A percentile compares a stretch with the other conserved stretches of the same genome.
Conservation (phyloP, 2,329 filamentous ascomycete species). For the Venturia carpophila region DNA sequence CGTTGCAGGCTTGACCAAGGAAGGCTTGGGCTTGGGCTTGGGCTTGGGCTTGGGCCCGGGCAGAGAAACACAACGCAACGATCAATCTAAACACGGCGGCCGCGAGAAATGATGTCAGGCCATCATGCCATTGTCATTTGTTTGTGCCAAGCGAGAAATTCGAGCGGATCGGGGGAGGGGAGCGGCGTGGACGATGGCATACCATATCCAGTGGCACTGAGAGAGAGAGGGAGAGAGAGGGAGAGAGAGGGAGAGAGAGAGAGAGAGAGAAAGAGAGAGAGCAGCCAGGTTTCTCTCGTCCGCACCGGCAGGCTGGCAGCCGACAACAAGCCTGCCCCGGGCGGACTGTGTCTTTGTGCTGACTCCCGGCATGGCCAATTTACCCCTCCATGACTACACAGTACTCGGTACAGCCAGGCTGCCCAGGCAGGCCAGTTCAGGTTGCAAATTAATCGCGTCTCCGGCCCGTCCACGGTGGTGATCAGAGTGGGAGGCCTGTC, state of each 20-base stretch:
- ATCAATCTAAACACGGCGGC: background rate
- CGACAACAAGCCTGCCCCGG: too few species aligned
- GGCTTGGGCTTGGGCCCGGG: too few species aligned
- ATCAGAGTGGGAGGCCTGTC: background rate
- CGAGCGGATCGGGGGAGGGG: background rate
- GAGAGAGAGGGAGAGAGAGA: too few species aligned
- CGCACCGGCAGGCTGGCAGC: too few species aligned
- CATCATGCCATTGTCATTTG: background rate
- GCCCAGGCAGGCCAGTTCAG: background rate
- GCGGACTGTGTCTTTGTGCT: background rate
- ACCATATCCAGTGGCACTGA: too few species aligned
- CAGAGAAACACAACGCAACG: background rate
- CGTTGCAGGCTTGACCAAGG: background rate
- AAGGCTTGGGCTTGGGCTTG: background rate
- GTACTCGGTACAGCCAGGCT: background rate
- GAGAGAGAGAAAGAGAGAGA: too few species aligned
- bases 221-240: too few species aligned
- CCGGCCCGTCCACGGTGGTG: conserved; percentile 7
- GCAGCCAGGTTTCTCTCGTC: too few species aligned
- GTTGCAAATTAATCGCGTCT: background rate
- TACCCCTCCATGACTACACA: background rate
- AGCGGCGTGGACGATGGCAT: too few species aligned
- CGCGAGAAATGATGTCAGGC: background rate
- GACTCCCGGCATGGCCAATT: background rate
- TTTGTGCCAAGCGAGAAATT: background rate